Conservation (phyloP, 139 green algal species). For the Microglena sp. region DNA sequence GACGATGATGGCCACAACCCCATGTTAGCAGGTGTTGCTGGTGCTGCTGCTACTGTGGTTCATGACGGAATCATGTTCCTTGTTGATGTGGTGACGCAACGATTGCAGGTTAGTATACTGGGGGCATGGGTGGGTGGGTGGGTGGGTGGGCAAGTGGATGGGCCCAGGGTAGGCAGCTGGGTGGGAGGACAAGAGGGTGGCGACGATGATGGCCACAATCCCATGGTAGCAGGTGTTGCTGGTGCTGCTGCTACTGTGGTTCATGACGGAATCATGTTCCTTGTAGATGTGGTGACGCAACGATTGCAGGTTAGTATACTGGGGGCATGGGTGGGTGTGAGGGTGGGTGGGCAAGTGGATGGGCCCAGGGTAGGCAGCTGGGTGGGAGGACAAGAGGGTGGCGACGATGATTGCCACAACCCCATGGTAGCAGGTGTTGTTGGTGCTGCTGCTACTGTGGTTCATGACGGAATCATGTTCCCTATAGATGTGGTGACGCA, state of each 20-base stretch:
- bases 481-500: slow-evolving; percentile 87
- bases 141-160: too few relatives aligned
- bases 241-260: slow-evolving; percentile 70
- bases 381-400: too few relatives aligned
- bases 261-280: slow-evolving; percentile 80
- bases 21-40: slow-evolving; percentile 44
- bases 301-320: slow-evolving; percentile 62
- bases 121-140: background rate
- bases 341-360: too few relatives aligned
- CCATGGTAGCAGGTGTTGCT: slow-evolving; percentile 41
- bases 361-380: too few relatives aligned
- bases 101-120: slow-evolving; percentile 60
- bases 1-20: slow-evolving; percentile 55
- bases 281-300: slow-evolving; percentile 85
- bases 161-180: too few relatives aligned
- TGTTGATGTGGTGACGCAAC: slow-evolving; percentile 84
- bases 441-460: slow-evolving; percentile 67
- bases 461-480: slow-evolving; percentile 80
- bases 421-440: slow-evolving; percentile 42
- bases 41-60: slow-evolving; percentile 67
- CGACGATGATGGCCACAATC: slow-evolving; percentile 52
- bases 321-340: background rate
- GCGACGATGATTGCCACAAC: slow-evolving; percentile 50
- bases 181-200: too few relatives aligned
- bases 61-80: slow-evolving; percentile 83